Base-by-base conservation (phyloP, 2,329 filamentous ascomycete species). In the Neonectria ditissima region DNA sequence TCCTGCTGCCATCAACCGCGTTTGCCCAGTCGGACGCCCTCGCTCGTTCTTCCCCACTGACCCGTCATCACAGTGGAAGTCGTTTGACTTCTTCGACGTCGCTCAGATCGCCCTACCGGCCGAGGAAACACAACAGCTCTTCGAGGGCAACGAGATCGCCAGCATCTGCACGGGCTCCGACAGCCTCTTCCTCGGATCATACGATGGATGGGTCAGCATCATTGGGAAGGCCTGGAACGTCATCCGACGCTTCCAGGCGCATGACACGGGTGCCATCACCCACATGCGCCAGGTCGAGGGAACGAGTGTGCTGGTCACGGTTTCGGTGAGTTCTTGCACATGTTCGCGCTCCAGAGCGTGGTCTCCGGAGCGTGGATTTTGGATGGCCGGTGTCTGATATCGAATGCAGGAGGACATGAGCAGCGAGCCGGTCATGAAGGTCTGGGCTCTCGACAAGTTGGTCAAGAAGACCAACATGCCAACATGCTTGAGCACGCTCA, bases 81-180 rank as follows among this genome's bases (percentile, higher is more conserved):
- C 92, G 73, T 99, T 99, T 84, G 94, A 97, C 86, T 99, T 99
- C 90, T 98, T 99, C 87, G 93, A 97, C 81, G 93, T 97, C 79
- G 89, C 89, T 77, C 91, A 92, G 77, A 90, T 97, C 79, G 89
- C 91, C 76, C 86, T 94, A 74, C 87, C 87, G 72, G 91, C 97
- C 78, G 91, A 91, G 75, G 93, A 97, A 77, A 91, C 89, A 77
- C 89, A 89, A 72, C 86, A 89, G 75, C 86, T 94, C 76, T 91
- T 97, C 82, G 91, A 94, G 79, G 91, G 92, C 86, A 88, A 87
- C 77, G 93, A 94, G 72, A 90, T 97, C 63, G 92, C 92, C 55
- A 93, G 90, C 74, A 86, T 97, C 51, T 93, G 92, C 76, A 92
- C 94, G 30, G 95, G 95, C 41, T 94, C 93, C 58, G 92, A 95